phyloP scores from a whole-genome alignment of 139 green algal genomes.

The Marvania coccoides region DNA sequence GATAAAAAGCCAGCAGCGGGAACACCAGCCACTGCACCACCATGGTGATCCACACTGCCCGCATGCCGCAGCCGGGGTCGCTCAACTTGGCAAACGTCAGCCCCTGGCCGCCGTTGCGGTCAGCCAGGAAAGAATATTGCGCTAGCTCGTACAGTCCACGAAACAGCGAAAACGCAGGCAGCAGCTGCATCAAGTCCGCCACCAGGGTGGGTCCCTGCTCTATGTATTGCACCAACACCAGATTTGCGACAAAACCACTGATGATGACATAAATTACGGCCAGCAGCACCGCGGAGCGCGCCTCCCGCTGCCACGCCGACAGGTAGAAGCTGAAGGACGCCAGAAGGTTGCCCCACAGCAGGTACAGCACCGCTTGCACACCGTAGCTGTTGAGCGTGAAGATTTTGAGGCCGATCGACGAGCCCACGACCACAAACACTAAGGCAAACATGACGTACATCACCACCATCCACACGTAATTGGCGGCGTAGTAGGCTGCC shows the following conservation, averaged over 20 bases:
- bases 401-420: constrained; percentile 57
- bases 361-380: constrained; percentile 59
- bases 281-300: constrained; percentile 21
- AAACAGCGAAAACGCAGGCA: constrained; percentile 60
- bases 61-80: constrained; percentile 43
- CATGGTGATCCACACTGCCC: constrained; percentile 28
- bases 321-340: constrained; percentile 48
- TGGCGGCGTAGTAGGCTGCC: constrained; percentile 33
- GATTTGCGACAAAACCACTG: constrained; percentile 47
- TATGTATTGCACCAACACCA: constrained; percentile 53
- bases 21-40: constrained; percentile 25
- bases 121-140: constrained; percentile 65
- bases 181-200: constrained; percentile 29
- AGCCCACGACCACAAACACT: constrained; percentile 58
- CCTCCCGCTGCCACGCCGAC: constrained; percentile 9
- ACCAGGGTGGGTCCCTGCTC: constrained; percentile 28
- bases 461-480: constrained; percentile 49
- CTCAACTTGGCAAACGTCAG: constrained; percentile 43
- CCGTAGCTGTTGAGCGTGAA: constrained; percentile 63
- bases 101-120: constrained; percentile 35
- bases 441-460: constrained; percentile 58
- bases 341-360: constrained; percentile 62
- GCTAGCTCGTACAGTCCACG: constrained; percentile 46
- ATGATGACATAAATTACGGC: constrained; percentile 30
- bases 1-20: background rate